A percentile compares a stretch with the other conserved stretches of the same genome.
Evolutionary conservation across 2,329 filamentous ascomycete species (phyloP).

Genomic region (Ascochyta fabae): DNA sequence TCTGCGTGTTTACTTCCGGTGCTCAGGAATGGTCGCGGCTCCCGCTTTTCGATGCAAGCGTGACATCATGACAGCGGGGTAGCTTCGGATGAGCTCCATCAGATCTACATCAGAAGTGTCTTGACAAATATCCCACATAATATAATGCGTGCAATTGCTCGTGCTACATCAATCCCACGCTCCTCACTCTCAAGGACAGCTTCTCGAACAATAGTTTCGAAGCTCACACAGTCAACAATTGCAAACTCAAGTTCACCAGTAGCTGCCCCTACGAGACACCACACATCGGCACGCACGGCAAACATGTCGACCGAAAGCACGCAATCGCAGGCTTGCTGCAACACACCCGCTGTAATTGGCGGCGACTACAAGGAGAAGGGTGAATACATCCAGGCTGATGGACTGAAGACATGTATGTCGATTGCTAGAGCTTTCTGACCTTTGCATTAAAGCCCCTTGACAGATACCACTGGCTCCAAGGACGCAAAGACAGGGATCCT

Average conservation of each 20-base stretch:
- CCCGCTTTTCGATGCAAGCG: background rate
- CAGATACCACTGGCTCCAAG: conserved; percentile 63
- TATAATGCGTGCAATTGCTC: conserved; percentile 25
- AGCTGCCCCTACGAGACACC: conserved; percentile 10
- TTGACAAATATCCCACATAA: conserved; percentile 25
- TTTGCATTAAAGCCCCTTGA: background rate
- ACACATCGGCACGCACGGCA: conserved; percentile 14
- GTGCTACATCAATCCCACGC: conserved; percentile 15
- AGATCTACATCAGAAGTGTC: conserved; percentile 4
- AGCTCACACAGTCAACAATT: conserved; percentile 1
- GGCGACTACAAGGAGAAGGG: conserved; percentile 64
- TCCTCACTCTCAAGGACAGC: conserved; percentile 10
- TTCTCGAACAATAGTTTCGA: conserved; percentile 2
- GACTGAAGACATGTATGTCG: conserved; percentile 65
- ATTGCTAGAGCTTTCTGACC: background rate
- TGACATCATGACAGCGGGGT: conserved; percentile 33
- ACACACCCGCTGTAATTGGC: conserved; percentile 56
- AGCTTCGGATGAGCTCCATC: conserved; percentile 20
- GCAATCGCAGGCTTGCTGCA: conserved; percentile 53
- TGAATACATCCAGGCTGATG: conserved; percentile 64
- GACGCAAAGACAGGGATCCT: conserved; percentile 64
- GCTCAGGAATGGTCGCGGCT: background rate
- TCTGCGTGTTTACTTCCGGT: background rate
- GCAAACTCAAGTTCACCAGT: conserved; percentile 6
- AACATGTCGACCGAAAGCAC: conserved; percentile 47